Percentiles rank a stretch among this genome's conserved stretches.
These are phyloP conservation scores for Plectosphaerella plurivora DNA, from an alignment of 2,329 filamentous ascomycete species.

Conservation along the genomic window DNA sequence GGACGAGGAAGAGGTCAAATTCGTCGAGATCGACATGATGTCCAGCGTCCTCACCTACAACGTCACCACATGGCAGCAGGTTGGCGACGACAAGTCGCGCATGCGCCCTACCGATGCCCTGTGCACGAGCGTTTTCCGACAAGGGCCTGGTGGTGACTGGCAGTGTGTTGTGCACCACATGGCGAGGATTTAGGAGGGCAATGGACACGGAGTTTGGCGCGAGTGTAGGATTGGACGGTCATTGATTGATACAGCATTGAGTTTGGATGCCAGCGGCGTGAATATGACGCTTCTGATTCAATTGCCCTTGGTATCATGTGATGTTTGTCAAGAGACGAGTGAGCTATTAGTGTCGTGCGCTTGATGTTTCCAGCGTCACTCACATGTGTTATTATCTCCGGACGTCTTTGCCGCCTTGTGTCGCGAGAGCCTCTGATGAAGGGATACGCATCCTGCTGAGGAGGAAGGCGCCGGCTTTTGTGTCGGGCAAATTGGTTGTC, in stretches of 20 bases:
- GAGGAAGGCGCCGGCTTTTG: not conserved
- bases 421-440: too few relatives aligned
- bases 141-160: conserved; percentile 28
- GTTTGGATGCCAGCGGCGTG: not conserved
- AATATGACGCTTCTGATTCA: too few relatives aligned
- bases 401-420: too few relatives aligned
- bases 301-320: too few relatives aligned
- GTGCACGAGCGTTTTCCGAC: conserved; percentile 27
- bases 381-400: too few relatives aligned
- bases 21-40: conserved; percentile 33
- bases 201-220: not conserved
- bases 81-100: conserved; percentile 15
- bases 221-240: not conserved
- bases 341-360: too few relatives aligned
- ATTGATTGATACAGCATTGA: not conserved
- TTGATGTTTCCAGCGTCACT: too few relatives aligned
- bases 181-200: conserved; percentile 1
- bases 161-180: conserved; percentile 28
- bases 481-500: not conserved
- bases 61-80: conserved; percentile 26
- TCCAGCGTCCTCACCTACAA: conserved; percentile 23
- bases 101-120: conserved; percentile 26
- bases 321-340: too few relatives aligned
- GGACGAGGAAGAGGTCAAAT: conserved; percentile 30
- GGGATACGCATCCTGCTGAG: not conserved